Evolutionary conservation across 2,329 filamentous ascomycete species (phyloP).

Genomic region (Pestalotiopsis sp.): DNA sequence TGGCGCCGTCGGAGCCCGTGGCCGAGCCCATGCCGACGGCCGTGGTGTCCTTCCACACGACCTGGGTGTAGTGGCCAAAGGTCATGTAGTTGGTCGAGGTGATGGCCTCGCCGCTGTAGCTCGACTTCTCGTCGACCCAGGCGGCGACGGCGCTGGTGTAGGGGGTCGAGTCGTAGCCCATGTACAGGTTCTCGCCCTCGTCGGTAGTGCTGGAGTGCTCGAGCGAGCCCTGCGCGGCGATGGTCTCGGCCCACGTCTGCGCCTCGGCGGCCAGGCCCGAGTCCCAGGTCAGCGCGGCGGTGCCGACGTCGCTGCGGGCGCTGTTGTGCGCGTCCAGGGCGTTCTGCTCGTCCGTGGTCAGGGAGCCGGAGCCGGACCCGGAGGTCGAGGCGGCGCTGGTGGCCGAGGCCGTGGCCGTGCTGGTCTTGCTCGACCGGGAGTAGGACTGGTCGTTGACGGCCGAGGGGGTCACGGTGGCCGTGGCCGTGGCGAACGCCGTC

Average conservation of each 20-base stretch:
- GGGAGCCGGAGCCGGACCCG: not conserved
- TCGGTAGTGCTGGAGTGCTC: not conserved
- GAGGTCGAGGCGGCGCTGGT: not conserved
- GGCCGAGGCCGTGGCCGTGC: not conserved
- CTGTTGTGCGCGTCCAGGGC: slow-evolving; percentile 8
- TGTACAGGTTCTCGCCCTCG: slow-evolving; percentile 10
- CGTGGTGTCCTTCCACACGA: slow-evolving; percentile 5
- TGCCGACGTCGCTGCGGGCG: slow-evolving; percentile 5
- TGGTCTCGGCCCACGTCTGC: slow-evolving; percentile 4
- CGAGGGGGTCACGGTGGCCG: not conserved
- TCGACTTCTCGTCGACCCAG: slow-evolving; percentile 2
- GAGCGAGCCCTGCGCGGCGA: not conserved
- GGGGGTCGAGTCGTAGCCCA: slow-evolving; percentile 2
- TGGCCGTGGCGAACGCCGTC: not conserved
- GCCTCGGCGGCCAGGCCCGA: not conserved
- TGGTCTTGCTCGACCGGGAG: not conserved
- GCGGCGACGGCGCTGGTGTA: not conserved
- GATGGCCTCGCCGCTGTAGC: slow-evolving; percentile 8
- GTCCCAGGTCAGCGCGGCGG: slow-evolving; percentile 1
- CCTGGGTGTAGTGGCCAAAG: slow-evolving; percentile 7
- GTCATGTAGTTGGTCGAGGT: slow-evolving; percentile 2
- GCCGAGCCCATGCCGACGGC: slow-evolving; percentile 2
- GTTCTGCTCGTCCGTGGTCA: slow-evolving; percentile 8
- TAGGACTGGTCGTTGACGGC: not conserved
- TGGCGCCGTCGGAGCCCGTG: not conserved